A percentile compares a stretch with the other conserved stretches of the same genome.
Conservation (phyloP, 2,329 filamentous ascomycete genomes). For the Lachnellula arida region DNA sequence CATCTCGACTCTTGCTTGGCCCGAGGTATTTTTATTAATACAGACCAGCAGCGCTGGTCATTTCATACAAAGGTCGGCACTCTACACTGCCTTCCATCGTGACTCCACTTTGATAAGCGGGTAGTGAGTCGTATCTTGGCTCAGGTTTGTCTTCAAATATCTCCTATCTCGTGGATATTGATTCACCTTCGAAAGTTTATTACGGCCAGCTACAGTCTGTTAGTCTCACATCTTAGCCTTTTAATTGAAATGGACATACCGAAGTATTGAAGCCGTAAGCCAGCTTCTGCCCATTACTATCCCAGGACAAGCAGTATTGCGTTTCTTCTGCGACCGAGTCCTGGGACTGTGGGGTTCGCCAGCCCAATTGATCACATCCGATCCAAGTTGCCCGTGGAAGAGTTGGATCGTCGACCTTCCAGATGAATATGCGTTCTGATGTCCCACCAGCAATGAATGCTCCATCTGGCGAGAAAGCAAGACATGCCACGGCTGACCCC, state of each 20-base stretch:
- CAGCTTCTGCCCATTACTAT: conserved; percentile 55
- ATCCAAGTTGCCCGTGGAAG: conserved; percentile 59
- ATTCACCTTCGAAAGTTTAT: conserved; percentile 24
- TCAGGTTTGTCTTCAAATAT: background rate
- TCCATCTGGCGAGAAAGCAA: conserved; percentile 60
- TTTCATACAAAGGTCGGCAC: too few relatives aligned
- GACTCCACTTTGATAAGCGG: too few relatives aligned
- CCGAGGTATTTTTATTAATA: too few relatives aligned
- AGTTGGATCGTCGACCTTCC: conserved; percentile 56
- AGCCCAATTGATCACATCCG: conserved; percentile 49
- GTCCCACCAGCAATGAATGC: conserved; percentile 60
- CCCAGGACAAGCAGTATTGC: conserved; percentile 59
- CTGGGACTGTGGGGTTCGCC: conserved; percentile 52
- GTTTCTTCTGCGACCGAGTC: conserved; percentile 51
- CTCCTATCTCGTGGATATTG: background rate
- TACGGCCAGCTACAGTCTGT: conserved; percentile 23
- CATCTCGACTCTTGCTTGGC: too few relatives aligned
- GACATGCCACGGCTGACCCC: conserved; percentile 50
- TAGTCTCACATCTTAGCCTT: conserved; percentile 3
- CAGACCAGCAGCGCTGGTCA: too few relatives aligned
- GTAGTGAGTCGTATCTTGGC: background rate
- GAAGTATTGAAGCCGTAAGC: conserved; percentile 60
- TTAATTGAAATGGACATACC: conserved; percentile 39
- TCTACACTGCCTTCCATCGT: too few relatives aligned
- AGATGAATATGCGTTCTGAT: conserved; percentile 54